phyloP scores from a whole-genome alignment of 345 rosid genomes.

The Diplotaxis tenuifolia region DNA sequence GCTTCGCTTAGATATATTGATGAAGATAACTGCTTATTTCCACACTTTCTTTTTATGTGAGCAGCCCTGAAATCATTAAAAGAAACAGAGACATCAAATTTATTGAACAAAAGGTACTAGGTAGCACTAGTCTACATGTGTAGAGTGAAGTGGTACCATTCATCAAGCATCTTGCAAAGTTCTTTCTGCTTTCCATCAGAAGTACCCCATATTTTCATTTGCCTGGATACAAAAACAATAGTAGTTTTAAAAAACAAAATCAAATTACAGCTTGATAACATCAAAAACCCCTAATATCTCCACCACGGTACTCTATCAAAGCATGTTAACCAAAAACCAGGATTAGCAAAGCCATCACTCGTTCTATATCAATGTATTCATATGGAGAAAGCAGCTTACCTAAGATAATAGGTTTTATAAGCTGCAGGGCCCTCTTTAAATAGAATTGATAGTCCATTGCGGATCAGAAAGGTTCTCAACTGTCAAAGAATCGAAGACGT shows the following conservation, averaged over 20 bases:
- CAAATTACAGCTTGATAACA: not conserved
- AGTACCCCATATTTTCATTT: constrained; percentile 87
- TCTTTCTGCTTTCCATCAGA: constrained; percentile 78
- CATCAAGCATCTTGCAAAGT: constrained; percentile 93
- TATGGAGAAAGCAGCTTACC: constrained; percentile 43
- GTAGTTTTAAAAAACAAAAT: not conserved
- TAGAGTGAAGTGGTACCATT: constrained; percentile 59
- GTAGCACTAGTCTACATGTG: constrained; percentile 11
- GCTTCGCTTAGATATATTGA: constrained; percentile 82
- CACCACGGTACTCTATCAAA: not conserved
- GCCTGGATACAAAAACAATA: constrained; percentile 49
- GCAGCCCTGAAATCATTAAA: constrained; percentile 57
- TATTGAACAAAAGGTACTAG: too few species aligned
- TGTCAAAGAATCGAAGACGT: constrained; percentile 34
- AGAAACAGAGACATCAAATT: too few species aligned
- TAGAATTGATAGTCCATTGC: constrained; percentile 85
- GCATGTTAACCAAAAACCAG: constrained; percentile 1
- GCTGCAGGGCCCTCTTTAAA: constrained; percentile 88
- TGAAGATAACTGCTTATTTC: constrained; percentile 67
- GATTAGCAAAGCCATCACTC: constrained; percentile 16
- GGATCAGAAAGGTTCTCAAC: constrained; percentile 93
- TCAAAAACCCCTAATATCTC: not conserved
- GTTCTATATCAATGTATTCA: not conserved
- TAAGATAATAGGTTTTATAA: constrained; percentile 70
- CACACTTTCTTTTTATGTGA: constrained; percentile 67